A percentile compares a stretch with the other conserved stretches of the same genome.
Evolutionary conservation across 148 eudicot genomes (phyloP).

Genomic region (Suaeda aralocaspica): DNA sequence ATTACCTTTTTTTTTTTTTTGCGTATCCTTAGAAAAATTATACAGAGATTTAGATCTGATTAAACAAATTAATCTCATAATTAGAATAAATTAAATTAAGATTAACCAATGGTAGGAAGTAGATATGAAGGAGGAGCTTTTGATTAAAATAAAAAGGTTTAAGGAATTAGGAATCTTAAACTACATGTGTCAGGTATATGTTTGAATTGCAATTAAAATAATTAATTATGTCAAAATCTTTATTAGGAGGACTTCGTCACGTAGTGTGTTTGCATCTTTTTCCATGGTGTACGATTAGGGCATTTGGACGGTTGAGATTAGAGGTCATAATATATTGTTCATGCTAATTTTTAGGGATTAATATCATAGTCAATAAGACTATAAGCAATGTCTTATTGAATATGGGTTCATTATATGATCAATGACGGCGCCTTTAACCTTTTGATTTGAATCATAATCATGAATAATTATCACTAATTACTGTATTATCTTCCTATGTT

Average conservation of each 20-base stretch:
- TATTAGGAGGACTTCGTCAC: background rate
- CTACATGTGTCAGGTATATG: conserved; percentile 25
- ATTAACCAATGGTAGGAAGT: conserved; percentile 8
- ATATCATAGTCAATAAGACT: conserved; percentile 7
- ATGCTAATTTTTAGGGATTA: background rate
- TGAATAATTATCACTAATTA: background rate
- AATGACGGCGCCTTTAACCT: conserved; percentile 9
- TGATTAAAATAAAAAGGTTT: conserved; percentile 14
- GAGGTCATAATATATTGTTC: background rate
- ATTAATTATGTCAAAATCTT: background rate
- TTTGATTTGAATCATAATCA: background rate
- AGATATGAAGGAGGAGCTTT: conserved; percentile 4
- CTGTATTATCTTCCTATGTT: background rate
- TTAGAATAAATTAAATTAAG: background rate
- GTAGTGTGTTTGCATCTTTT: background rate
- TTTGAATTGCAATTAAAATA: background rate
- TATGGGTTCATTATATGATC: background rate
- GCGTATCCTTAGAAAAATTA: background rate
- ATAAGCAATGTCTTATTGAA: background rate
- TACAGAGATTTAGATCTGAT: conserved; percentile 15
- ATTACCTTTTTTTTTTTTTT: no score
- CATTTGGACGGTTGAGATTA: conserved; percentile 29
- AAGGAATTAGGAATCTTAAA: conserved; percentile 16
- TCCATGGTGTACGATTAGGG: background rate
- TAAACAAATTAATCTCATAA: conserved; percentile 3